phyloP scores from a whole-genome alignment of 225 moss, liverwort and hornwort genomes.

The Sphagnum contortum region DNA sequence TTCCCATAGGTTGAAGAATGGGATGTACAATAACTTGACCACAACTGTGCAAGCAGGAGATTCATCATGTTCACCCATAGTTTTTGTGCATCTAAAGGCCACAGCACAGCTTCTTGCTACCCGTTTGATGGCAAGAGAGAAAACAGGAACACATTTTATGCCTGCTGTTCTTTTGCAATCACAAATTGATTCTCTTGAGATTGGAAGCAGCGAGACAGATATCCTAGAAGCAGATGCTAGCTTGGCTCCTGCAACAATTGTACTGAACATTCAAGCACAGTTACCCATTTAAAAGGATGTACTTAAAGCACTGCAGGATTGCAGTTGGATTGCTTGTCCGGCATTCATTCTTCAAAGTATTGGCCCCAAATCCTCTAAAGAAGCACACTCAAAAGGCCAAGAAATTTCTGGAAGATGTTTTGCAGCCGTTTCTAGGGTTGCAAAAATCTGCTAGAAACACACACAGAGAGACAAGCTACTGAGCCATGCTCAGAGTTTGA shows the following conservation, averaged over 20 bases:
- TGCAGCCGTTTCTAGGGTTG: no score
- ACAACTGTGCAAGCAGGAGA: background rate
- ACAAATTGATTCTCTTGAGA: constrained; percentile 46
- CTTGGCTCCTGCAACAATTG: background rate
- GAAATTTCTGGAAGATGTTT: no score
- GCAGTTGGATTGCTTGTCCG: no score
- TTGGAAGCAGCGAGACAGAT: constrained; percentile 36
- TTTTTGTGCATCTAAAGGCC: constrained; percentile 64
- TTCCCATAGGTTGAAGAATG: constrained; percentile 2
- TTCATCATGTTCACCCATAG: constrained; percentile 11
- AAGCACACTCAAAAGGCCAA: no score
- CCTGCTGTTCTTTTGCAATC: constrained; percentile 62
- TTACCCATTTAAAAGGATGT: no score
- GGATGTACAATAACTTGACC: background rate
- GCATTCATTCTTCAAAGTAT: no score
- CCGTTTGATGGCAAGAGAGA: constrained; percentile 54
- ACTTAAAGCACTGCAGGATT: no score
- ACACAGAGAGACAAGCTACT: no score
- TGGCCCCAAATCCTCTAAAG: no score
- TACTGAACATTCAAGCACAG: no score
- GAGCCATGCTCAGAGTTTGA: no score
- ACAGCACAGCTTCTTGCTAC: constrained; percentile 36
- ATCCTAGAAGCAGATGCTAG: constrained; percentile 30
- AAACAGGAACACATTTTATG: constrained; percentile 71
- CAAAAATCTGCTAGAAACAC: no score